A percentile compares a stretch with the other conserved stretches of the same genome.
phyloP scores from a whole-genome alignment of 2,329 filamentous ascomycete genomes.

The Phialemonium atrogriseum region DNA sequence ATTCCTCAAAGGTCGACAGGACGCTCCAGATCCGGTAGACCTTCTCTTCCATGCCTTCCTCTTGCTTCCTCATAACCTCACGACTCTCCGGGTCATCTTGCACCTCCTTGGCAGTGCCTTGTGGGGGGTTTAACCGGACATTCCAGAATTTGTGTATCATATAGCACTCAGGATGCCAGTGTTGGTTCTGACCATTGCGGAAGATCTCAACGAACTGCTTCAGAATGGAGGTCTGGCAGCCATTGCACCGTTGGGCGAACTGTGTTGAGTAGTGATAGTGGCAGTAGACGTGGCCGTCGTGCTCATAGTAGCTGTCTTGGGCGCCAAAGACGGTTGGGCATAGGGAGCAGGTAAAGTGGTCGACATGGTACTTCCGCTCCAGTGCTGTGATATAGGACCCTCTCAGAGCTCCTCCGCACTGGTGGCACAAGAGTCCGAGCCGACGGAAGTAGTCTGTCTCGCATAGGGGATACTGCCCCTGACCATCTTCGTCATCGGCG shows the following conservation, averaged over 20 bases:
- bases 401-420: constrained; percentile 85
- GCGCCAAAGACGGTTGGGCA: constrained; percentile 97
- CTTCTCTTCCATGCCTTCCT: constrained; percentile 95
- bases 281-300: constrained; percentile 92
- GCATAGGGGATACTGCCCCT: constrained; percentile 86
- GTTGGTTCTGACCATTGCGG: constrained; percentile 94
- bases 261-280: constrained; percentile 98
- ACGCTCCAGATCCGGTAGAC: constrained; percentile 98
- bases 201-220: constrained; percentile 99
- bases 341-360: constrained; percentile 96
- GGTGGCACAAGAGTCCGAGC: constrained; percentile 81
- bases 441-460: constrained; percentile 97
- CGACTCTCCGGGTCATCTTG: constrained; percentile 53
- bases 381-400: constrained; percentile 97
- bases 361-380: constrained; percentile 97
- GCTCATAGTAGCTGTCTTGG: constrained; percentile 97
- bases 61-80: constrained; percentile 69
- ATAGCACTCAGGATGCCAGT: constrained; percentile 99
- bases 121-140: constrained; percentile 66
- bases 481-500: constrained; percentile 80
- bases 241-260: constrained; percentile 92
- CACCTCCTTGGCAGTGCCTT: constrained; percentile 39
- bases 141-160: constrained; percentile 99
- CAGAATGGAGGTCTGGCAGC: constrained; percentile 91
- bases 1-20: constrained; percentile 93